Conservation (phyloP, 768 basidiomycete species). For the Myochromella boudieri region DNA sequence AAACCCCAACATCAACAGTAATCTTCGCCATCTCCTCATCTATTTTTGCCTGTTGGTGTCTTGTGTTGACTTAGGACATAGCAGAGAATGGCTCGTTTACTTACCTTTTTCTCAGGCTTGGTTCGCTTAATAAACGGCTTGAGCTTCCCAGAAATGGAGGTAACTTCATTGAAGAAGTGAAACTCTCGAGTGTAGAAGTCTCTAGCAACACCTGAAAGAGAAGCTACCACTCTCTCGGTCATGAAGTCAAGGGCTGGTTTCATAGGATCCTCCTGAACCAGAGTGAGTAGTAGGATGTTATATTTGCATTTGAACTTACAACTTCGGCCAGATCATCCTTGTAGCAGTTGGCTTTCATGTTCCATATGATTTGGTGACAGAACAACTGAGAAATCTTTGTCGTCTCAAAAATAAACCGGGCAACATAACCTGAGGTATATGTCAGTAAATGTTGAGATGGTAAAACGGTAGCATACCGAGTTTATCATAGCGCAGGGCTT, state of each 20-base stretch:
- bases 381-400: constrained; percentile 96
- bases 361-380: constrained; percentile 99
- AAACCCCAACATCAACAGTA: constrained; percentile 89
- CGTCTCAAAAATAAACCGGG: constrained; percentile 94
- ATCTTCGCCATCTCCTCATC: constrained; percentile 99
- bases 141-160: constrained; percentile 96
- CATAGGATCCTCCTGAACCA: constrained; percentile 83
- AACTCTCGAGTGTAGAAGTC: constrained; percentile 95
- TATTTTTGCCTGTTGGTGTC: constrained; percentile 77
- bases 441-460: neutral
- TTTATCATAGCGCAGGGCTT: constrained; percentile 88
- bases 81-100: neutral
- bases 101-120: constrained; percentile 94
- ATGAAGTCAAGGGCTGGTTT: constrained; percentile 92
- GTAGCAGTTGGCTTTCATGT: constrained; percentile 98
- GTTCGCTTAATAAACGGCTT: constrained; percentile 95
- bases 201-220: constrained; percentile 86
- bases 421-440: constrained; percentile 73
- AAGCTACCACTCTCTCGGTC: constrained; percentile 75
- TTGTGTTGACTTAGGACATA: constrained; percentile 5
- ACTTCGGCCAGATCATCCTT: constrained; percentile 88
- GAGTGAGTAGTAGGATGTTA: neutral
- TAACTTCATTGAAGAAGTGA: constrained; percentile 92
- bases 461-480: constrained; percentile 53
- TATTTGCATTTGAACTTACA: constrained; percentile 38